phyloP scores from a whole-genome alignment of 768 basidiomycete genomes.

The Boletus coccyginus region DNA sequence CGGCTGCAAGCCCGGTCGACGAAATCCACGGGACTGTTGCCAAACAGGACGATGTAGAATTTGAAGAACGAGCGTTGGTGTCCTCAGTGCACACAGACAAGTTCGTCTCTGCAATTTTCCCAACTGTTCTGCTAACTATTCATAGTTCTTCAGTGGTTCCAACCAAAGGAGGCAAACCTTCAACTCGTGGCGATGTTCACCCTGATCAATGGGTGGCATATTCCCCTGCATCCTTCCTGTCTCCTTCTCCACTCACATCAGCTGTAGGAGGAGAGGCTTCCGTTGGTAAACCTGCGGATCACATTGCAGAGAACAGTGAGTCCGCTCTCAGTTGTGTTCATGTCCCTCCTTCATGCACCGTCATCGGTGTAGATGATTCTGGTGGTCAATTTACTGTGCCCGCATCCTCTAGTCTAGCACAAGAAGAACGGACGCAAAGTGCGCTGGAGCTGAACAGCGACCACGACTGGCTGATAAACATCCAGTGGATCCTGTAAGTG shows the following conservation, averaged over 20 bases:
- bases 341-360: neutral
- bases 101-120: neutral
- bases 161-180: neutral
- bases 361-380: neutral
- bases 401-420: neutral
- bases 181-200: neutral
- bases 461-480: neutral
- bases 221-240: neutral
- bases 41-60: neutral
- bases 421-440: neutral
- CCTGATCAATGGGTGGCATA: neutral
- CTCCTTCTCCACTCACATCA: too few species aligned
- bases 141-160: neutral
- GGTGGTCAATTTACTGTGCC: neutral
- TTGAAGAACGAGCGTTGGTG: neutral
- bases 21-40: neutral
- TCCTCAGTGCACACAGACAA: neutral
- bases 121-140: neutral
- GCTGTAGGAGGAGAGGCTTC: too few species aligned
- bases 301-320: neutral
- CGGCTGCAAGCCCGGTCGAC: neutral
- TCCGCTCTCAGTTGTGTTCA: neutral
- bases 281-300: neutral
- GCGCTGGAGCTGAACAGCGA: neutral
- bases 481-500: slow-evolving; percentile 6